These are phyloP conservation scores for Silene conica DNA, from an alignment of 148 eudicot genomes.

Conservation along the genomic window DNA sequence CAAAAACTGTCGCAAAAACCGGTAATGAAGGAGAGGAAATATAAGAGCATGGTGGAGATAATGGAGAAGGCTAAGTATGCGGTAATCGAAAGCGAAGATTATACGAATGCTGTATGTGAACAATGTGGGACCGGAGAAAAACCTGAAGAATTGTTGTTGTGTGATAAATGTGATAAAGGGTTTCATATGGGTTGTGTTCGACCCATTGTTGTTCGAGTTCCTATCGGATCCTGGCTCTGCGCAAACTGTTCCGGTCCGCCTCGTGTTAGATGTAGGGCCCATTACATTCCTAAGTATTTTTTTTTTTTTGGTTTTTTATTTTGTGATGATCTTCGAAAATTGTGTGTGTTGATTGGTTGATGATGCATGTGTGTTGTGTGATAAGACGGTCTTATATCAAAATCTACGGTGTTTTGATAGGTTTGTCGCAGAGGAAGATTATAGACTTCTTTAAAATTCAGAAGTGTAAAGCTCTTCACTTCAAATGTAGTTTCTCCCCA, in stretches of 20 bases:
- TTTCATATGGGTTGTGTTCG: slow-evolving; percentile 73
- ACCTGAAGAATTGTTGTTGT: slow-evolving; percentile 54
- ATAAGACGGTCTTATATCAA: too few relatives aligned
- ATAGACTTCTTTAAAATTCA: slow-evolving; percentile 78
- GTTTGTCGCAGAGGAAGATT: slow-evolving; percentile 80
- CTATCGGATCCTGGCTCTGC: slow-evolving; percentile 80
- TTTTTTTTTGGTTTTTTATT: neutral
- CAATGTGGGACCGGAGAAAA: slow-evolving; percentile 74
- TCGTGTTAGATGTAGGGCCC: slow-evolving; percentile 40
- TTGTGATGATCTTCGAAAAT: neutral
- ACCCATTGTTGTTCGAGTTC: slow-evolving; percentile 72
- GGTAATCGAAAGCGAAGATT: slow-evolving; percentile 35
- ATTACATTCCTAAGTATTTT: neutral
- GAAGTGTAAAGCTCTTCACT: slow-evolving; percentile 35
- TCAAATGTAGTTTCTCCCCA: slow-evolving; percentile 30
- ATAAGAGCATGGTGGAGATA: slow-evolving; percentile 43
- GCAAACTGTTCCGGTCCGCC: slow-evolving; percentile 41
- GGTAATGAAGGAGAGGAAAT: slow-evolving; percentile 29
- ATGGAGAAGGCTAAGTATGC: slow-evolving; percentile 36
- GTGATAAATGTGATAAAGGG: slow-evolving; percentile 77
- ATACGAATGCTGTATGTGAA: slow-evolving; percentile 40
- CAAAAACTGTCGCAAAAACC: neutral
- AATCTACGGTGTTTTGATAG: slow-evolving; percentile 30
- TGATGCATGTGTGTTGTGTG: neutral
- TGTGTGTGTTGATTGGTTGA: neutral